A percentile compares a stretch with the other conserved stretches of the same genome.
These are phyloP conservation scores for Salicornia ramosissima DNA, from an alignment of 148 eudicot species.

Conservation along the genomic window DNA sequence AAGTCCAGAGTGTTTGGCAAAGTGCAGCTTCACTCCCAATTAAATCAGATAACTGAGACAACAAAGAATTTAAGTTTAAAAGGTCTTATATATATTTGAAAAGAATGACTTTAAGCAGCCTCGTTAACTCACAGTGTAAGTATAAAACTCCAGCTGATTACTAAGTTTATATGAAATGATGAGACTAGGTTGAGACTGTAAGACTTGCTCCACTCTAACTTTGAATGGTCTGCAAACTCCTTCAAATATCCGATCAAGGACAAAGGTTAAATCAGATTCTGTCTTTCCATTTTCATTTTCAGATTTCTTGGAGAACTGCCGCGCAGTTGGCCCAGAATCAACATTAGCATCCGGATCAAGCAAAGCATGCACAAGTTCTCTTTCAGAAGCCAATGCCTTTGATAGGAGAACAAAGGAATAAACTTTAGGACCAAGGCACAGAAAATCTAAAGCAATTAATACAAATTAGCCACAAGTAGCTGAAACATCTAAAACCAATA, in stretches of 20 bases:
- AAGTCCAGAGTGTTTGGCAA: conserved; percentile 78
- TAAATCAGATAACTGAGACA: conserved; percentile 68
- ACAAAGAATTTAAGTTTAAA: background rate
- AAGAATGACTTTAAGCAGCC: background rate
- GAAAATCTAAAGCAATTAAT: background rate
- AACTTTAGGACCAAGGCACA: background rate
- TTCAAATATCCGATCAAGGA: conserved; percentile 96
- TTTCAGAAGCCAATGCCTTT: conserved; percentile 98
- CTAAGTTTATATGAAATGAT: conserved; percentile 85
- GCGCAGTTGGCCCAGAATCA: conserved; percentile 79
- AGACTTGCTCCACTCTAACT: conserved; percentile 96
- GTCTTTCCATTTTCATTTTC: conserved; percentile 56
- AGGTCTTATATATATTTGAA: background rate
- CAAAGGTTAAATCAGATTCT: conserved; percentile 87
- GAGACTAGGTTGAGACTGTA: conserved; percentile 95
- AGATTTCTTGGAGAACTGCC: conserved; percentile 46
- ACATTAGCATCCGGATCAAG: conserved; percentile 82
- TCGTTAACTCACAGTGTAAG: conserved; percentile 67
- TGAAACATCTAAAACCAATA: background rate
- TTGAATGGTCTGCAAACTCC: conserved; percentile 98
- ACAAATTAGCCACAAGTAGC: background rate
- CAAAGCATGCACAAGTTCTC: conserved; percentile 92
- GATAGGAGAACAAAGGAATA: conserved; percentile 1
- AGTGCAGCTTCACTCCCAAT: conserved; percentile 92
- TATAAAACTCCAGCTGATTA: conserved; percentile 89